Conservation (phyloP, 176 grass and related monocot species). For the Ensete ventricosum region DNA sequence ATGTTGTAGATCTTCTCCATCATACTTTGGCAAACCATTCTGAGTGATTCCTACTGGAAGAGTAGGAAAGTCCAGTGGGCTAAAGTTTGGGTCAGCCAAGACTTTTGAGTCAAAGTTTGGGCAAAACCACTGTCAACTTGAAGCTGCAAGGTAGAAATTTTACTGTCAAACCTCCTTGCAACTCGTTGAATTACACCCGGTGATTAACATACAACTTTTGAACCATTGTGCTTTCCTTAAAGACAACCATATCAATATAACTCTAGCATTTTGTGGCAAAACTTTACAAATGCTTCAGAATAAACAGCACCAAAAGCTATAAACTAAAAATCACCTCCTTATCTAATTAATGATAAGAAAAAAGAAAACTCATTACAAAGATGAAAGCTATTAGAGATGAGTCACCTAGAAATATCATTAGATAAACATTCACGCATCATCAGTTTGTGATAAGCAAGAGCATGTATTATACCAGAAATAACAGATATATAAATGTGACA, state of each 20-base stretch:
- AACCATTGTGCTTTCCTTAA: too few relatives aligned
- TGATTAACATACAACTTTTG: neutral
- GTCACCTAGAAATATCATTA: neutral
- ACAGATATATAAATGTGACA: too few relatives aligned
- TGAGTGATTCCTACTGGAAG: slow-evolving; percentile 51
- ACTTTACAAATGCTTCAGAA: too few relatives aligned
- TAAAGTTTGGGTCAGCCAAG: slow-evolving; percentile 53
- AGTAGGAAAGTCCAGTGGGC: slow-evolving; percentile 73
- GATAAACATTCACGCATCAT: neutral
- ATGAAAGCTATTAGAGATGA: neutral
- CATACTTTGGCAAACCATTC: slow-evolving; percentile 43
- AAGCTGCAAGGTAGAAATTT: slow-evolving; percentile 42
- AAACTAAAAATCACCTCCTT: neutral
- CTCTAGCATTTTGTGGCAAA: too few relatives aligned
- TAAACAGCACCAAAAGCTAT: neutral
- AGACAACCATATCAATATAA: too few relatives aligned
- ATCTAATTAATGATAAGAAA: too few relatives aligned
- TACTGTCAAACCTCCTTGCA: slow-evolving; percentile 2
- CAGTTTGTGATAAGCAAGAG: neutral
- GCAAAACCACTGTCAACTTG: slow-evolving; percentile 64
- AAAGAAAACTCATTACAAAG: neutral
- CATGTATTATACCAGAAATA: neutral
- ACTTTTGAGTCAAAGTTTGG: slow-evolving; percentile 30
- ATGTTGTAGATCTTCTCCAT: slow-evolving; percentile 27
- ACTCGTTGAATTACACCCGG: neutral